A percentile compares a stretch with the other conserved stretches of the same genome.
phyloP scores from a whole-genome alignment of 768 basidiomycete genomes.

The Porphyrellus cyaneotinctus region DNA sequence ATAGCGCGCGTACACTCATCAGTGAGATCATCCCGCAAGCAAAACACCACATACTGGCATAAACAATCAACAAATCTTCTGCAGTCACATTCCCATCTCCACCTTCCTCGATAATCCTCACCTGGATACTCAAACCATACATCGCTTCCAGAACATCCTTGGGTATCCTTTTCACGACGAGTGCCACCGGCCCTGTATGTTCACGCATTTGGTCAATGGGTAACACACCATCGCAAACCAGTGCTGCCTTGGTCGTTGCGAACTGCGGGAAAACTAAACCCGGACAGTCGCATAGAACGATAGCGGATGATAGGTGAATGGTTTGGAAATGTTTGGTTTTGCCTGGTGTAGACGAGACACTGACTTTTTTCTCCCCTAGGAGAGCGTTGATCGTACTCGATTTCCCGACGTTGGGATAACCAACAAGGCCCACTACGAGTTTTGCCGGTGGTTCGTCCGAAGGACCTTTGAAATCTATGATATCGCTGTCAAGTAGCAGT shows the following conservation, averaged over 20 bases:
- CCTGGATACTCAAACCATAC: slow-evolving; percentile 80
- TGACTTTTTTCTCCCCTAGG: slow-evolving; percentile 95
- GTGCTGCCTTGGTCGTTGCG: slow-evolving; percentile 91
- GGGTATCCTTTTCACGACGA: slow-evolving; percentile 78
- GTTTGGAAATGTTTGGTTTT: slow-evolving; percentile 99
- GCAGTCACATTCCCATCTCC: slow-evolving; percentile 72
- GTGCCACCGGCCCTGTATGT: slow-evolving; percentile 75
- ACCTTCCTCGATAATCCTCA: slow-evolving; percentile 68
- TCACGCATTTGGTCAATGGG: slow-evolving; percentile 98
- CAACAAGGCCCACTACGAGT: slow-evolving; percentile 85
- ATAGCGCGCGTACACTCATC: slow-evolving; percentile 12
- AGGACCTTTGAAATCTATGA: slow-evolving; percentile 55
- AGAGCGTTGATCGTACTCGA: slow-evolving; percentile 97
- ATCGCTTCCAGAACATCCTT: slow-evolving; percentile 80
- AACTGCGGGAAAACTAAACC: slow-evolving; percentile 98
- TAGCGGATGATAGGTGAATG: slow-evolving; percentile 82
- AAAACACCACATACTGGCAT: slow-evolving; percentile 72
- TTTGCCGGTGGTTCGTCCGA: slow-evolving; percentile 57
- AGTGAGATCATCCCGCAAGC: not conserved
- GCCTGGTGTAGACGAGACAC: slow-evolving; percentile 95
- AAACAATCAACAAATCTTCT: slow-evolving; percentile 79
- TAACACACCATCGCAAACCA: slow-evolving; percentile 94
- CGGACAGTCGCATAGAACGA: slow-evolving; percentile 94
- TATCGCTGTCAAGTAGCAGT: slow-evolving; percentile 2
- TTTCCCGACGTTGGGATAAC: slow-evolving; percentile 98